Conservation (phyloP, 2,329 filamentous ascomycete species). For the Stachybotrys chlorohalonatus region DNA sequence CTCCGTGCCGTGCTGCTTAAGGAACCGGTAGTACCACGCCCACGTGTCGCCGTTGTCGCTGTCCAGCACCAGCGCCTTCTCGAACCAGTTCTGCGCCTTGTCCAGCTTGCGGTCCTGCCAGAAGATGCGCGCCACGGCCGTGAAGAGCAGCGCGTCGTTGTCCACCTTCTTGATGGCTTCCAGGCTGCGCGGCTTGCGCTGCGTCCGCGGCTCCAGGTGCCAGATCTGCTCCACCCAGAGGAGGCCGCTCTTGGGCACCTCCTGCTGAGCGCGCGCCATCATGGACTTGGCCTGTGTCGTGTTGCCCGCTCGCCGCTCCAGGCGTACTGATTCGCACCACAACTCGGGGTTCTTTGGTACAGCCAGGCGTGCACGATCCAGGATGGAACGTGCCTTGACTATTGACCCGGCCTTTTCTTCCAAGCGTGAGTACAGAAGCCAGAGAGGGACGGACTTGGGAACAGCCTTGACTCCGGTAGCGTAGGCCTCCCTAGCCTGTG, state of each 20-base stretch:
- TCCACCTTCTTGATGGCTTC: slow-evolving; percentile 98
- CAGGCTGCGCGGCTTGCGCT: slow-evolving; percentile 81
- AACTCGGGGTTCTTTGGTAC: slow-evolving; percentile 77
- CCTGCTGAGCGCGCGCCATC: slow-evolving; percentile 89
- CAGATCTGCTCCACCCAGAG: slow-evolving; percentile 94
- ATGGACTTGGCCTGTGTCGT: slow-evolving; percentile 75
- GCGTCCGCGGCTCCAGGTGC: slow-evolving; percentile 83
- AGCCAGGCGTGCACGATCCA: slow-evolving; percentile 82
- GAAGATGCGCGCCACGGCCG: slow-evolving; percentile 89
- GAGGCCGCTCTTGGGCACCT: slow-evolving; percentile 78
- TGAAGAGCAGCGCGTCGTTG: slow-evolving; percentile 80
- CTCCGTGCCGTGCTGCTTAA: slow-evolving; percentile 84
- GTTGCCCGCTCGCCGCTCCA: slow-evolving; percentile 84
- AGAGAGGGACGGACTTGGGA: slow-evolving; percentile 74
- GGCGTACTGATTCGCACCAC: slow-evolving; percentile 88
- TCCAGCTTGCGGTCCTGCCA: slow-evolving; percentile 90
- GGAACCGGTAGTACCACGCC: slow-evolving; percentile 97
- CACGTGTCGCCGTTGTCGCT: slow-evolving; percentile 84
- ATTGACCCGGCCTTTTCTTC: slow-evolving; percentile 77
- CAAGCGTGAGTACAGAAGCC: slow-evolving; percentile 79
- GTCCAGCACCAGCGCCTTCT: slow-evolving; percentile 85
- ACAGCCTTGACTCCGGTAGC: slow-evolving; percentile 80
- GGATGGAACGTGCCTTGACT: slow-evolving; percentile 87
- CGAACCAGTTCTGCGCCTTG: slow-evolving; percentile 94
- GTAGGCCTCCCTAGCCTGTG: slow-evolving; percentile 85